phyloP scores from a whole-genome alignment of 768 basidiomycete species.

The Tricholoma matsutake region DNA sequence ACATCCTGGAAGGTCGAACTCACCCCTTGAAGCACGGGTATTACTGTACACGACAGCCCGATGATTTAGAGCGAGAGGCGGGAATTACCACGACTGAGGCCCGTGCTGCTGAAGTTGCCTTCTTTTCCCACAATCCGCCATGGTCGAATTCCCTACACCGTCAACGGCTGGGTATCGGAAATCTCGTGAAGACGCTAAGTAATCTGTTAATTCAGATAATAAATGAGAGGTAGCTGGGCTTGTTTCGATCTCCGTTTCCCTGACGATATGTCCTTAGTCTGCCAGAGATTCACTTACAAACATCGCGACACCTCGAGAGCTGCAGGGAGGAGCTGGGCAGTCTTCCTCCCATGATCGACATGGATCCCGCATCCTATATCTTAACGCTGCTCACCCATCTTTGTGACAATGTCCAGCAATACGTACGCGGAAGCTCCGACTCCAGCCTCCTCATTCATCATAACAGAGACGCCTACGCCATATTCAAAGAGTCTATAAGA shows the following conservation, averaged over 20 bases:
- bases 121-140: slow-evolving; percentile 32
- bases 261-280: slow-evolving; percentile 16
- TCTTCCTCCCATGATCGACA: slow-evolving; percentile 27
- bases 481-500: slow-evolving; percentile 30
- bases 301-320: slow-evolving; percentile 19
- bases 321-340: slow-evolving; percentile 23
- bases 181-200: slow-evolving; percentile 34
- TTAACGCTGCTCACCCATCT: slow-evolving; percentile 33
- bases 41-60: slow-evolving; percentile 42
- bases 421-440: slow-evolving; percentile 26
- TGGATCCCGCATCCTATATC: slow-evolving; percentile 36
- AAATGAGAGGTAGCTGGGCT: slow-evolving; percentile 19
- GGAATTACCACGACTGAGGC: slow-evolving; percentile 29
- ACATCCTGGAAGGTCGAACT: slow-evolving; percentile 38
- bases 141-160: slow-evolving; percentile 30
- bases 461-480: slow-evolving; percentile 24
- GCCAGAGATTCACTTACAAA: slow-evolving; percentile 27
- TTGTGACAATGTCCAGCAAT: slow-evolving; percentile 24
- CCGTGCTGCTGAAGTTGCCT: slow-evolving; percentile 31
- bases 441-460: slow-evolving; percentile 27
- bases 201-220: slow-evolving; percentile 35
- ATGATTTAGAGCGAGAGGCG: slow-evolving; percentile 31
- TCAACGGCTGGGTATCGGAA: slow-evolving; percentile 33
- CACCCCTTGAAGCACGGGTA: slow-evolving; percentile 40
- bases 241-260: neutral